These are phyloP conservation scores for Chlorella sp. DNA, from an alignment of 139 green algal genomes.

Conservation along the genomic window DNA sequence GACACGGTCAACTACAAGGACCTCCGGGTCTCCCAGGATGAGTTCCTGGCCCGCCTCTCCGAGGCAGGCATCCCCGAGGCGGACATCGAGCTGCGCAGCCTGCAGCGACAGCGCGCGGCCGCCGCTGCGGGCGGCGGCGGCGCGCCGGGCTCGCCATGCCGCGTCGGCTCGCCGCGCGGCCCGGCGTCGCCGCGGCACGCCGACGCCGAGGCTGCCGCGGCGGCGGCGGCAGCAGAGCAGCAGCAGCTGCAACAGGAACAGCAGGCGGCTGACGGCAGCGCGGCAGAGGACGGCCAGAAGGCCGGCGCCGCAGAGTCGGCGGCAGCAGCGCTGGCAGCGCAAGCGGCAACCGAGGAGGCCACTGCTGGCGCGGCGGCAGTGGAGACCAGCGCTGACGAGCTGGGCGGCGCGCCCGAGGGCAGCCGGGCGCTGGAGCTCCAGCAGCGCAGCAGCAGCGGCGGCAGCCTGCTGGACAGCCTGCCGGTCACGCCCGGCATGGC, in stretches of 20 bases:
- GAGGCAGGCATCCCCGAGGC: constrained; percentile 46
- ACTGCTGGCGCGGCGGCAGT: constrained; percentile 5
- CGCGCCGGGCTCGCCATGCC: too few species aligned
- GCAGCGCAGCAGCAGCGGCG: too few species aligned
- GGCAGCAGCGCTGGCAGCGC: too few species aligned
- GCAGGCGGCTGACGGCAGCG: background rate
- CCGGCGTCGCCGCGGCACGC: too few species aligned
- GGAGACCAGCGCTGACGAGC: background rate
- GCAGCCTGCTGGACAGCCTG: background rate
- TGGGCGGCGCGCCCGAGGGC: background rate
- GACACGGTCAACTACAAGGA: constrained; percentile 43
- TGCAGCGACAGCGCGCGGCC: constrained; percentile 10
- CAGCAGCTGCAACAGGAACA: background rate
- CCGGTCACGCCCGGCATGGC: background rate
- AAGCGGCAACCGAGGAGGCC: too few species aligned
- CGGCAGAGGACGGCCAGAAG: background rate
- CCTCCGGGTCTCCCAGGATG: constrained; percentile 23
- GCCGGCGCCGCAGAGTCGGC: background rate
- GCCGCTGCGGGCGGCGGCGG: background rate
- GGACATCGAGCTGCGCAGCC: constrained; percentile 21
- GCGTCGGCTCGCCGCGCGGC: too few species aligned
- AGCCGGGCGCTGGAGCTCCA: background rate
- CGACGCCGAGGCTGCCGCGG: background rate
- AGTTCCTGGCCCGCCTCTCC: constrained; percentile 35
- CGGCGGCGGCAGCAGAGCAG: background rate